Percentiles rank a stretch among this genome's conserved stretches.
Evolutionary conservation across 2,329 filamentous ascomycete genomes (phyloP).

Genomic region (Zymoseptoria brevis): DNA sequence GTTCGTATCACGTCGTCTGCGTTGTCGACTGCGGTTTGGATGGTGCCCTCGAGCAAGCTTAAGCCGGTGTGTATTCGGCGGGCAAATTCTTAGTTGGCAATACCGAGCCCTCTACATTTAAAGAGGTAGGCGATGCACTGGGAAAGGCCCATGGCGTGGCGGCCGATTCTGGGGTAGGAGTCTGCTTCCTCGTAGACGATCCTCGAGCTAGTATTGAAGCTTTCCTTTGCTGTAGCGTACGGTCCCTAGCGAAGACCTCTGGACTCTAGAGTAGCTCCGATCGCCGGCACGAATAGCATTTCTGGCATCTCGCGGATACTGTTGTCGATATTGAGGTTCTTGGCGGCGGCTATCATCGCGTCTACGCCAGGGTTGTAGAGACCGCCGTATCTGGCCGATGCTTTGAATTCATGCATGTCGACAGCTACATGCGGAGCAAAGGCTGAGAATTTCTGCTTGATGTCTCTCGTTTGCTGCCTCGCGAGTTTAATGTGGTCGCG

Average conservation of each 20-base stretch:
- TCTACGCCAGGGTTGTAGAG: constrained; percentile 31
- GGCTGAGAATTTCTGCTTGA: constrained; percentile 27
- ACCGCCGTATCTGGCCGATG: constrained; percentile 21
- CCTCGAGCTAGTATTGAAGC: constrained; percentile 12
- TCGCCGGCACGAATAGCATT: constrained; percentile 28
- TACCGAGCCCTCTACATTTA: constrained; percentile 30
- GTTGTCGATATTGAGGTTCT: constrained; percentile 32
- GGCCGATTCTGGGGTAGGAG: constrained; percentile 31
- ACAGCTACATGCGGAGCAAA: constrained; percentile 30
- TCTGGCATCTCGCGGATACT: constrained; percentile 30
- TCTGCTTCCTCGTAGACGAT: constrained; percentile 26
- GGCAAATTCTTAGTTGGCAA: constrained; percentile 30
- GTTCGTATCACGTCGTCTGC: constrained; percentile 22
- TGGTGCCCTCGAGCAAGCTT: constrained; percentile 29
- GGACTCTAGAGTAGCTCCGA: constrained; percentile 24
- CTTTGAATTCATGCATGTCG: constrained; percentile 33
- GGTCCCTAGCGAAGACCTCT: constrained; percentile 28
- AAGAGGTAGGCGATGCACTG: constrained; percentile 31
- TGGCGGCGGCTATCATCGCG: constrained; percentile 30
- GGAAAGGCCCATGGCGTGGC: constrained; percentile 32
- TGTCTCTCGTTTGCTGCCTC: constrained; percentile 30
- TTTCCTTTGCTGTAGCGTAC: constrained; percentile 25
- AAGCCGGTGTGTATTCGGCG: constrained; percentile 28
- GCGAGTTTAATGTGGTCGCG: constrained; percentile 32
- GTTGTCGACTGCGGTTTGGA: constrained; percentile 29